These are phyloP conservation scores for Austroboletus eburneus DNA, from an alignment of 768 basidiomycete genomes.

Conservation along the genomic window DNA sequence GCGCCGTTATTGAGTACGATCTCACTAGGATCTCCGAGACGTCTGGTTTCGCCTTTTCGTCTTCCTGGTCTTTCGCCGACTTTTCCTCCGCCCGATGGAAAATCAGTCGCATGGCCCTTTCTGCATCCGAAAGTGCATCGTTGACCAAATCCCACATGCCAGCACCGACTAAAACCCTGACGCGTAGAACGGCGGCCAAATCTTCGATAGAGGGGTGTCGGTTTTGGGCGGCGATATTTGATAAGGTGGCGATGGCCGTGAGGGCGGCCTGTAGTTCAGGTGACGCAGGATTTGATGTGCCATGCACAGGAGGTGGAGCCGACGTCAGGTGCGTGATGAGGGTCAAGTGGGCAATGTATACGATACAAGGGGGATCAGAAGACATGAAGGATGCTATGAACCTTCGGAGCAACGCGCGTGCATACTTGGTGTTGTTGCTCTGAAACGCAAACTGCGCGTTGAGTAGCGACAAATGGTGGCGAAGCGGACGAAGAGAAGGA, in stretches of 20 bases:
- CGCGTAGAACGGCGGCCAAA: constrained; percentile 51
- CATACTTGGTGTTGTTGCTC: constrained; percentile 51
- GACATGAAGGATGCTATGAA: constrained; percentile 44
- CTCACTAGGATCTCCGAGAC: constrained; percentile 16
- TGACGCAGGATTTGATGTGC: constrained; percentile 2
- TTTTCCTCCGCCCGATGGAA: constrained; percentile 17
- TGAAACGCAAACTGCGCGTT: constrained; percentile 52
- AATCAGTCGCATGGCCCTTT: constrained; percentile 45
- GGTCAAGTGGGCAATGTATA: constrained; percentile 54
- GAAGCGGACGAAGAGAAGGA: constrained; percentile 59
- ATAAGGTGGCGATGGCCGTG: constrained; percentile 31
- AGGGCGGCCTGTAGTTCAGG: constrained; percentile 31
- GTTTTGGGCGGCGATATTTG: constrained; percentile 27
- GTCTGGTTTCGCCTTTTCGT: constrained; percentile 12
- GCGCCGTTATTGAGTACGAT: constrained; percentile 28
- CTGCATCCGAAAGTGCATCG: constrained; percentile 45
- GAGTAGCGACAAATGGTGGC: constrained; percentile 54
- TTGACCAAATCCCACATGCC: constrained; percentile 51
- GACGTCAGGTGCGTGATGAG: constrained; percentile 44
- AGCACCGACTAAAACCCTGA: constrained; percentile 52
- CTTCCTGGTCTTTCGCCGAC: background rate
- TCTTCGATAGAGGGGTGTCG: constrained; percentile 43
- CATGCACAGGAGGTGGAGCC: constrained; percentile 4
- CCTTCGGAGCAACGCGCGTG: constrained; percentile 54
- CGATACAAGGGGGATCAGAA: constrained; percentile 47